Evolutionary conservation across 179 eudicot genomes (phyloP).

Genomic region (Actinidia chinensis): DNA sequence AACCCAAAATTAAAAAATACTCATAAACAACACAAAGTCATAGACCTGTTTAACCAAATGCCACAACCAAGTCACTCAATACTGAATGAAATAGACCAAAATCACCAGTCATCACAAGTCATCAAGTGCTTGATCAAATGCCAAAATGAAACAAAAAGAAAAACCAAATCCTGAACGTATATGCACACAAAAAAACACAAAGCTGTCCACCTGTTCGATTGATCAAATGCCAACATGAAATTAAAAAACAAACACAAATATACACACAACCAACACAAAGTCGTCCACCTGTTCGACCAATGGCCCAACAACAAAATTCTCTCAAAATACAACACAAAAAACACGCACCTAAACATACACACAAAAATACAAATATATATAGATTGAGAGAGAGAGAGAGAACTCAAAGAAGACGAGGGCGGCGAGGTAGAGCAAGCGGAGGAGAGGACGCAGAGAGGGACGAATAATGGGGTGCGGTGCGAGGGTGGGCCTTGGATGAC

Average conservation of each 20-base stretch:
- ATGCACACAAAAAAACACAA: no score
- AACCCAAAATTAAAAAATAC: no score
- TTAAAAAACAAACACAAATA: no score
- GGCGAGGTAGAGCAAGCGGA: conserved; percentile 43
- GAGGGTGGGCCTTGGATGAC: conserved; percentile 21
- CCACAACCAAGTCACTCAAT: not conserved
- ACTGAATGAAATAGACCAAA: not conserved
- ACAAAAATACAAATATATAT: no score
- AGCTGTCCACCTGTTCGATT: no score
- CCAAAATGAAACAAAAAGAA: not conserved
- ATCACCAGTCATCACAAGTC: not conserved
- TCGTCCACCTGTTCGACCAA: no score
- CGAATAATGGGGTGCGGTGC: conserved; percentile 33
- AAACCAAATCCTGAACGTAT: no score
- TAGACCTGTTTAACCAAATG: conserved; percentile 50
- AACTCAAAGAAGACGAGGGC: conserved; percentile 57
- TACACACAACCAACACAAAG: no score
- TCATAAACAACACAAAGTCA: conserved; percentile 49
- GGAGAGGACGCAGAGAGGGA: conserved; percentile 40
- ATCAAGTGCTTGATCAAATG: conserved; percentile 32
- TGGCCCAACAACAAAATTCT: no score
- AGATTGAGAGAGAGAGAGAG: not conserved
- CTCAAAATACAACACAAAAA: no score
- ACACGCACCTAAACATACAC: no score
- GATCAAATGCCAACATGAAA: no score